Percentiles rank a stretch among this genome's conserved stretches.
Evolutionary conservation across 1,284 basidiomycete genomes (phyloP).

Genomic region (Malassezia dermatis): DNA sequence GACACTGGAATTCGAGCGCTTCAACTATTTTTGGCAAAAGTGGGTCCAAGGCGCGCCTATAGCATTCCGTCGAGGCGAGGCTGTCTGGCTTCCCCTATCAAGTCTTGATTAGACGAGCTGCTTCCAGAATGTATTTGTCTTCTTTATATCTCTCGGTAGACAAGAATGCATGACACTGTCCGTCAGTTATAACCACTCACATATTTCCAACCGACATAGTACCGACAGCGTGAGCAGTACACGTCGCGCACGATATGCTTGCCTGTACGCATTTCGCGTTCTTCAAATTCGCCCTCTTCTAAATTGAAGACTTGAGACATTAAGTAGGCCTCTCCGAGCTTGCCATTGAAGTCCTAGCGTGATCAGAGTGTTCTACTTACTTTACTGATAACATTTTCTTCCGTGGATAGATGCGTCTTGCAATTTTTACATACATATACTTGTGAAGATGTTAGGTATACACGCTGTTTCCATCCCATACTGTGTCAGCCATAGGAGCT

Average conservation of each 20-base stretch:
- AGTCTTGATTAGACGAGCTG: slow-evolving; percentile 39
- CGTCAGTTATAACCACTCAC: background rate
- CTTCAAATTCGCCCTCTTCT: slow-evolving; percentile 71
- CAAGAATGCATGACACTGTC: slow-evolving; percentile 80
- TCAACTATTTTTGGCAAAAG: too few species aligned
- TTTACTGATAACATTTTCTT: slow-evolving; percentile 80
- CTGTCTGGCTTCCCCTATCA: background rate
- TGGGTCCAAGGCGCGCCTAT: too few species aligned
- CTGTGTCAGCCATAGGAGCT: background rate
- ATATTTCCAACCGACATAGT: background rate
- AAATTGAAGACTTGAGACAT: slow-evolving; percentile 86
- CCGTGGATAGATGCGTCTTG: slow-evolving; percentile 83
- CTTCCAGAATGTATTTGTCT: slow-evolving; percentile 92
- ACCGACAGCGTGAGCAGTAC: slow-evolving; percentile 74
- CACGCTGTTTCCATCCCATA: slow-evolving; percentile 81
- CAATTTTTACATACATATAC: slow-evolving; percentile 85
- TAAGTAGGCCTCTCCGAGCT: slow-evolving; percentile 86
- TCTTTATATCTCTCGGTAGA: slow-evolving; percentile 90
- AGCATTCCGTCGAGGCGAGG: background rate
- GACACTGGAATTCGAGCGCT: too few species aligned
- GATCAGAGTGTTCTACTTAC: background rate
- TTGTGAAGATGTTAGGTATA: slow-evolving; percentile 68
- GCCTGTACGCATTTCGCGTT: slow-evolving; percentile 91
- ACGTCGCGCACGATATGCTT: slow-evolving; percentile 92
- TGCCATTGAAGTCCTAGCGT: slow-evolving; percentile 55